A percentile compares a stretch with the other conserved stretches of the same genome.
Conservation (phyloP, 257 asterid species). For the Lithospermum erythrorhizon region DNA sequence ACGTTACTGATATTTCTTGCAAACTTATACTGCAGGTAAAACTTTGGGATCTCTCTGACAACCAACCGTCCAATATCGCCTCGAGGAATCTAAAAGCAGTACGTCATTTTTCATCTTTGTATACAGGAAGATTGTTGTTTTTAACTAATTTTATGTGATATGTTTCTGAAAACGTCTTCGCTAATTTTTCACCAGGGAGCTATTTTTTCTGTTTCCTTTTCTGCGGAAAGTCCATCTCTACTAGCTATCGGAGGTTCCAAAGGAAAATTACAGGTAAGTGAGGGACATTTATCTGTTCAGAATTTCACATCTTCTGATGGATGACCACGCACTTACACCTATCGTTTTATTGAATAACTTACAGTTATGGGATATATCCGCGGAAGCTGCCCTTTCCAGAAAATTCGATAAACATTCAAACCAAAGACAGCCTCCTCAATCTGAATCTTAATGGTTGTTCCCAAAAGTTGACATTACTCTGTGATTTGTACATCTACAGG, state of each 20-base stretch:
- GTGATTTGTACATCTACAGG: not conserved
- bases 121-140: not conserved
- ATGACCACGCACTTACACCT: not conserved
- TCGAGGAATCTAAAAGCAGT: conserved; percentile 42
- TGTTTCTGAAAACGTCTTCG: not conserved
- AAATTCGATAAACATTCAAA: conserved; percentile 28
- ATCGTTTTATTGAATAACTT: conserved; percentile 2
- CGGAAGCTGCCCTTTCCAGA: conserved; percentile 35
- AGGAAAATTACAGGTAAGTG: conserved; percentile 63
- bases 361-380: conserved; percentile 10
- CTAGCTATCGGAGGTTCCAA: conserved; percentile 84
- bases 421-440: conserved; percentile 3
- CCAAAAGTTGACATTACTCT: too few species aligned
- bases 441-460: not conserved
- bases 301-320: not conserved
- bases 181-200: conserved; percentile 55
- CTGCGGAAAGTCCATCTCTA: conserved; percentile 56
- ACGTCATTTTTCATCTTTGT: conserved; percentile 6
- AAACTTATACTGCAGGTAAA: conserved; percentile 47
- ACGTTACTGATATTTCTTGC: not conserved
- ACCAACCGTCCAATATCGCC: conserved; percentile 52
- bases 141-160: not conserved
- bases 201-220: conserved; percentile 65
- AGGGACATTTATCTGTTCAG: not conserved
- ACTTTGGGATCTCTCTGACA: conserved; percentile 78